Base-by-base conservation (phyloP, 148 eudicot genomes). In the Euryodendron excelsum region DNA sequence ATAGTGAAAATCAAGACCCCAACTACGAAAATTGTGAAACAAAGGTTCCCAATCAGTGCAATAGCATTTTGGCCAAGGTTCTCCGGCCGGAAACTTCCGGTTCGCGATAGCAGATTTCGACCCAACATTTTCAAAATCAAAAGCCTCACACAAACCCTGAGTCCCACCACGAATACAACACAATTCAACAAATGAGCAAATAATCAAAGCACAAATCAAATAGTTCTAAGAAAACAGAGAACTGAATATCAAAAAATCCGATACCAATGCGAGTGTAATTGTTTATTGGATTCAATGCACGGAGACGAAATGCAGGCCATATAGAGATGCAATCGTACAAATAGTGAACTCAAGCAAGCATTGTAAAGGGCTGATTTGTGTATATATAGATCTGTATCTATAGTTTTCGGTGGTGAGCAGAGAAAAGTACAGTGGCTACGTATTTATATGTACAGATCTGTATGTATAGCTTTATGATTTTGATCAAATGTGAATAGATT, bases 1-100 rank as follows among this genome's bases (percentile, higher is more conserved):
- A 92, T 80, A 58, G 95, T 92, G 86, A 94, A 92, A 61, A 94
- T 79, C 80, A 94, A 77, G 31, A 90, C 98, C 58, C 89, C 95
- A 69, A 90, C 69, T 28, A 94, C 95, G 69, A 92, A 94, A 5
- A 87, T 27, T 20, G 91, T 82, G 88, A 94, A 92, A 76, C 91
- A 91, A 31, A 94, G 88, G 80, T 92, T 91, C 18, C 92, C 90
- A 59, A 91, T 92, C 89, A 94, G 55, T 1, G 90, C 84, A 50
- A 94, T 64, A 53, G 89, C 95, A 80, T 92, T 87, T 80, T 87
- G 98, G 21, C 95, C 95, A 7, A 92, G 81, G 82, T 89, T 92
- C 58, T 91, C 97, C 0, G 94, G 89, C 75, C 95, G 85, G 78
- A 90, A 88, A 80, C 86, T 80, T 68, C 81, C 91, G 25, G 72